A percentile compares a stretch with the other conserved stretches of the same genome.
Evolutionary conservation across 1,284 basidiomycete species (phyloP).

Genomic region (Pterulicium gracile): DNA sequence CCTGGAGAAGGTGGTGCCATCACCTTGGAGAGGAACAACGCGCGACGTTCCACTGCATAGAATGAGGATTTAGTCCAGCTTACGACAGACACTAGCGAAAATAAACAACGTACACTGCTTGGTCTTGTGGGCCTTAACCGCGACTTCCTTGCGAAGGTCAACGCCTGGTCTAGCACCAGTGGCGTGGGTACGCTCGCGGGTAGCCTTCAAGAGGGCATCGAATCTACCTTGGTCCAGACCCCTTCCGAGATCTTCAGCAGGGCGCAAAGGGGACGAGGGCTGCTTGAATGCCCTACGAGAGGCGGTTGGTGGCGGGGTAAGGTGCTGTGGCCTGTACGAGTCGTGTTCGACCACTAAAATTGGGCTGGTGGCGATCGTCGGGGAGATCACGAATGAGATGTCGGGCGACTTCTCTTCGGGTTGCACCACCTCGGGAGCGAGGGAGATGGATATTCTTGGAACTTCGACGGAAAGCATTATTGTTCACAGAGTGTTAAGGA

Average conservation of each 20-base stretch:
- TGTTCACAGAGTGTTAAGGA: constrained; percentile 22
- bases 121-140: constrained; percentile 58
- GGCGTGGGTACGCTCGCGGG: constrained; percentile 38
- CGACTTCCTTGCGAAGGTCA: constrained; percentile 64
- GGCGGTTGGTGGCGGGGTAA: constrained; percentile 46
- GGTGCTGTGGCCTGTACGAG: constrained; percentile 40
- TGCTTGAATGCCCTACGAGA: constrained; percentile 24
- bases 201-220: constrained; percentile 46
- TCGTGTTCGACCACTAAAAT: constrained; percentile 37
- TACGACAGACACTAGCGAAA: constrained; percentile 5
- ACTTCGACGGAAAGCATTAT: constrained; percentile 32
- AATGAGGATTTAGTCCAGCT: constrained; percentile 6
- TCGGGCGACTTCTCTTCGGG: constrained; percentile 35
- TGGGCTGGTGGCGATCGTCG: constrained; percentile 13
- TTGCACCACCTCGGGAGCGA: constrained; percentile 42
- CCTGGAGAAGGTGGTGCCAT: constrained; percentile 52
- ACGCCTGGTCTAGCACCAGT: constrained; percentile 35
- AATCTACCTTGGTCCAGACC: constrained; percentile 56
- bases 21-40: constrained; percentile 64
- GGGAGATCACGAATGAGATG: constrained; percentile 39
- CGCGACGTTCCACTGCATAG: constrained; percentile 54
- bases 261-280: constrained; percentile 42
- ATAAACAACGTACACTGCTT: constrained; percentile 62
- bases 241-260: constrained; percentile 26
- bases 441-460: constrained; percentile 59